A percentile compares a stretch with the other conserved stretches of the same genome.
These are phyloP conservation scores for Geotrichum bryndzae DNA, from an alignment of 1,139 yeast species.

Conservation along the genomic window DNA sequence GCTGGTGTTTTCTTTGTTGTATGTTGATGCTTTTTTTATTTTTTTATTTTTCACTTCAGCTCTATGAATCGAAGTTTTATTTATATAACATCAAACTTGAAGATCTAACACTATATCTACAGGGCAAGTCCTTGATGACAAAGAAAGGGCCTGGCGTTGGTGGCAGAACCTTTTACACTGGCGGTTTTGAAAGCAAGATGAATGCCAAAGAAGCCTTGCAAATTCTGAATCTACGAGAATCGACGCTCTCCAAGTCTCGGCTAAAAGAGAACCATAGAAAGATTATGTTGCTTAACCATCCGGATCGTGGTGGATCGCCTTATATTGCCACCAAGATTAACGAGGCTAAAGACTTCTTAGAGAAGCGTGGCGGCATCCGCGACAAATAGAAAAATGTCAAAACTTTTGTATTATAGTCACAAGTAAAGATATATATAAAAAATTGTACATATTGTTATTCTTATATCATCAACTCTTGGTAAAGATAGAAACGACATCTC, in stretches of 20 bases:
- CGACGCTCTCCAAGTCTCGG: conserved; percentile 65
- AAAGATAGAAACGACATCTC: conserved; percentile 87
- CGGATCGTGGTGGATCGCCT: conserved; percentile 97
- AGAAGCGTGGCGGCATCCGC: conserved; percentile 62
- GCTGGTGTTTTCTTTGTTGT: conserved; percentile 41
- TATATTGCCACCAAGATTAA: conserved; percentile 92
- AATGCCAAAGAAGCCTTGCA: conserved; percentile 83
- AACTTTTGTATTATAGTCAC: neutral
- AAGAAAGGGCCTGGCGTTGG: conserved; percentile 66
- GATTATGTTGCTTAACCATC: conserved; percentile 92
- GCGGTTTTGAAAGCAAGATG: conserved; percentile 90
- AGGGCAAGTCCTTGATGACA: conserved; percentile 62
- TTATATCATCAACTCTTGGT: conserved; percentile 44
- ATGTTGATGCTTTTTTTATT: neutral
- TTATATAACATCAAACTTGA: neutral
- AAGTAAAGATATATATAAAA: neutral
- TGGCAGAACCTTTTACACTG: conserved; percentile 69
- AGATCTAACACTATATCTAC: conserved; percentile 25
- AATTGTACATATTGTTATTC: neutral
- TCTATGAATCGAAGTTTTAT: neutral
- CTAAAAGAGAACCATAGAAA: conserved; percentile 88
- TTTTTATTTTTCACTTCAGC: neutral
- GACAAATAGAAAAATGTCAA: conserved; percentile 5
- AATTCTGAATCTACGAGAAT: conserved; percentile 77
- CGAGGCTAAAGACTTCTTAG: conserved; percentile 92